Conservation (phyloP, 805 yeast species). For the Isabelozyma pseudorhagii region DNA sequence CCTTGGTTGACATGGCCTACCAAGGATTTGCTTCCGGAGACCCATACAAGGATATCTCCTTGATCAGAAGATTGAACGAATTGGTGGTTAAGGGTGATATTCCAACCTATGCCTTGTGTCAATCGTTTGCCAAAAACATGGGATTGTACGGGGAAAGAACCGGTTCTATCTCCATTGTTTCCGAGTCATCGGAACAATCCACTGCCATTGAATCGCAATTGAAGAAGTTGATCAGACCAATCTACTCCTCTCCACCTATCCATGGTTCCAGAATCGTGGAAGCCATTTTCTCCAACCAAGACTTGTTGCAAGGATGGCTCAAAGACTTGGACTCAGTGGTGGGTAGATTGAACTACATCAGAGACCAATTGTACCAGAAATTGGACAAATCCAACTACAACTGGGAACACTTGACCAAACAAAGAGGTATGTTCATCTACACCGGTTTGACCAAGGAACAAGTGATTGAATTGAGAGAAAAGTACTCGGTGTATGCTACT, state of each 20-base stretch:
- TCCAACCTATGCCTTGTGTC: conserved; percentile 52
- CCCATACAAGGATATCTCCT: conserved; percentile 62
- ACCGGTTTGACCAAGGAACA: conserved; percentile 77
- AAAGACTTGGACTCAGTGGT: conserved; percentile 77
- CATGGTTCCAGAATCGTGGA: conserved; percentile 91
- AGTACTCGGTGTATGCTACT: conserved; percentile 80
- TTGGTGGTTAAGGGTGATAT: conserved; percentile 49
- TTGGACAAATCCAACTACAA: conserved; percentile 60
- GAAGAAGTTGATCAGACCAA: conserved; percentile 78
- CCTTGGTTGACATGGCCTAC: conserved; percentile 90
- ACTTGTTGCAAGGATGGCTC: conserved; percentile 72
- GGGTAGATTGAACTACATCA: conserved; percentile 70
- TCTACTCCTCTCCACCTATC: conserved; percentile 91
- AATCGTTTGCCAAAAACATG: conserved; percentile 48
- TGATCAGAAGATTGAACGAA: conserved; percentile 44
- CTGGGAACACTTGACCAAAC: conserved; percentile 86
- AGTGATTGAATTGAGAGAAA: conserved; percentile 64
- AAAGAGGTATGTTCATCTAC: conserved; percentile 95
- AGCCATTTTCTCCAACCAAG: conserved; percentile 60
- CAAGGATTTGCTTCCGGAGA: conserved; percentile 93
- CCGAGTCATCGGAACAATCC: conserved; percentile 52
- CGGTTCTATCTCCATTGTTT: conserved; percentile 70
- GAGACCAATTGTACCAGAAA: conserved; percentile 59
- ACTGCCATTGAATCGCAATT: conserved; percentile 71
- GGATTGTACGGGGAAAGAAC: conserved; percentile 54